Conservation (phyloP, 768 basidiomycete genomes). For the Albatrellus ellisii region DNA sequence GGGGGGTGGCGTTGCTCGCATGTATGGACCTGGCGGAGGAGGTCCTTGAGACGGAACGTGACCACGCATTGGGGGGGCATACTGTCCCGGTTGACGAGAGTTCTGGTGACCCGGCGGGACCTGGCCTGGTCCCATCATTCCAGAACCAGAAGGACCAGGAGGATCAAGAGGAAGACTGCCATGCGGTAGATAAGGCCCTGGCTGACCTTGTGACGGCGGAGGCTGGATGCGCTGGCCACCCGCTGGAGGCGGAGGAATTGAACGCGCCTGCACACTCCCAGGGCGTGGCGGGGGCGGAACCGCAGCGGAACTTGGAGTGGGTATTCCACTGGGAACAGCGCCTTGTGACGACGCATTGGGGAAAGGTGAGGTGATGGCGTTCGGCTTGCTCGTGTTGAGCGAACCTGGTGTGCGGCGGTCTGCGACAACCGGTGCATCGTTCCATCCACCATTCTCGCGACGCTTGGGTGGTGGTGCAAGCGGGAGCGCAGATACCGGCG, state of each 20-base stretch:
- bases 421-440: slow-evolving; percentile 61
- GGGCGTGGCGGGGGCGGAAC: slow-evolving; percentile 49
- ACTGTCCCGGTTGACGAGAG: slow-evolving; percentile 15
- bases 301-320: slow-evolving; percentile 5
- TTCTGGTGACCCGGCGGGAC: slow-evolving; percentile 9
- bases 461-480: slow-evolving; percentile 32
- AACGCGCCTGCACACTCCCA: slow-evolving; percentile 32
- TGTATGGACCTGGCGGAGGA: slow-evolving; percentile 23
- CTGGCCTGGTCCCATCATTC: slow-evolving; percentile 3
- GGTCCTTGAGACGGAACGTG: slow-evolving; percentile 7
- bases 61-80: slow-evolving; percentile 18
- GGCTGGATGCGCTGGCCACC: slow-evolving; percentile 2
- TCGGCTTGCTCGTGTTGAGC: slow-evolving; percentile 36
- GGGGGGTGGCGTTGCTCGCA: slow-evolving; percentile 17
- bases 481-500: slow-evolving; percentile 28
- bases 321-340: slow-evolving; percentile 6
- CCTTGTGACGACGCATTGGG: slow-evolving; percentile 41
- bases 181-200: slow-evolving; percentile 1
- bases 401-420: slow-evolving; percentile 40
- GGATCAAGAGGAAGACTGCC: no score
- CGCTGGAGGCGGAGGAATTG: slow-evolving; percentile 6
- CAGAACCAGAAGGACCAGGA: slow-evolving; percentile 4
- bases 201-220: neutral
- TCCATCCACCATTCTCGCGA: slow-evolving; percentile 76
- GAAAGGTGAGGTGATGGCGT: slow-evolving; percentile 82